Evolutionary conservation across 2,329 filamentous ascomycete species (phyloP).

Genomic region (Ophioceras dolichostomum): DNA sequence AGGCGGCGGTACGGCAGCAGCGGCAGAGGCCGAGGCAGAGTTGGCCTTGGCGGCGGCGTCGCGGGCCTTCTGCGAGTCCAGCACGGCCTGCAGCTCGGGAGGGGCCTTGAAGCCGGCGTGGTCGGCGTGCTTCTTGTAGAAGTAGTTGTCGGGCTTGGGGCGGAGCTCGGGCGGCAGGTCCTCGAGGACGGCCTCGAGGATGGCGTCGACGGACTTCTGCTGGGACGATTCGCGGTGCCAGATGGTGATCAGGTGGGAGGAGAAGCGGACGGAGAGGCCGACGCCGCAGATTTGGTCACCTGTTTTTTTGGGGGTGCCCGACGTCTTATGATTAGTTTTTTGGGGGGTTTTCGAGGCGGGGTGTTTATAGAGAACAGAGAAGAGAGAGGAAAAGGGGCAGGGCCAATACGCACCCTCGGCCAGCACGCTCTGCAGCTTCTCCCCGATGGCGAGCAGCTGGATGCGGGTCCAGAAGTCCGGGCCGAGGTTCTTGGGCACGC

Average conservation of each 20-base stretch:
- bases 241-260: slow-evolving; percentile 75
- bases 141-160: slow-evolving; percentile 60
- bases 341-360: background rate
- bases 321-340: too few species aligned
- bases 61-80: slow-evolving; percentile 42
- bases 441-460: slow-evolving; percentile 71
- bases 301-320: slow-evolving; percentile 56
- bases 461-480: slow-evolving; percentile 73
- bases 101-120: slow-evolving; percentile 69
- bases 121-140: slow-evolving; percentile 84
- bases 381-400: background rate
- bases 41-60: slow-evolving; percentile 19
- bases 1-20: slow-evolving; percentile 9
- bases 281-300: slow-evolving; percentile 84
- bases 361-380: background rate
- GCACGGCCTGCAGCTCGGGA: slow-evolving; percentile 42
- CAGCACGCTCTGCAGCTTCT: slow-evolving; percentile 63
- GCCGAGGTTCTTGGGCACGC: slow-evolving; percentile 64
- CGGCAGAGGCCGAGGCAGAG: slow-evolving; percentile 11
- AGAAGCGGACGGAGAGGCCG: slow-evolving; percentile 78
- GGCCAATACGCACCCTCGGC: slow-evolving; percentile 57
- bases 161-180: slow-evolving; percentile 61
- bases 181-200: slow-evolving; percentile 61
- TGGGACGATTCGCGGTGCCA: slow-evolving; percentile 88
- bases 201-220: slow-evolving; percentile 61